Evolutionary conservation across 345 rosid species (phyloP).

Genomic region (Populus nigra): DNA sequence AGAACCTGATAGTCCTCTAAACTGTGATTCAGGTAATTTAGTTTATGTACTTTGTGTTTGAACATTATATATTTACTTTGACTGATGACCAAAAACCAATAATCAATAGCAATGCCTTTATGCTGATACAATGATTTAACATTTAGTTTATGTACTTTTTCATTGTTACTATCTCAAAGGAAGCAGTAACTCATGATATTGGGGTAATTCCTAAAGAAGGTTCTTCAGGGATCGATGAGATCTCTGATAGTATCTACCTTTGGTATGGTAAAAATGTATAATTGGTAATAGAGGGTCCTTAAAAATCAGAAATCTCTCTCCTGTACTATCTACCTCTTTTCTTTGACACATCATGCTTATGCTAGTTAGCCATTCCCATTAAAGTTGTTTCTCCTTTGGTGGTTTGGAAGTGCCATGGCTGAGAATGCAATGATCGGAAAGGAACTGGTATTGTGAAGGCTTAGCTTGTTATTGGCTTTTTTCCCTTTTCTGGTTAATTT

Average conservation of each 20-base stretch:
- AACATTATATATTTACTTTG: neutral
- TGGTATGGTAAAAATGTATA: neutral
- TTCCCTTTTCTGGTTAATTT: neutral
- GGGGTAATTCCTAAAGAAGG: neutral
- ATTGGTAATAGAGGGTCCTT: neutral
- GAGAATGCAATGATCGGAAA: neutral
- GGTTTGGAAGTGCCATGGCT: neutral
- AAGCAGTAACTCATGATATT: neutral
- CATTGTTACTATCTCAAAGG: neutral
- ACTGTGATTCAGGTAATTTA: constrained; percentile 88
- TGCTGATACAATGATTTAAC: neutral
- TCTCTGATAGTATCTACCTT: neutral
- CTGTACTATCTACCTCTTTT: neutral
- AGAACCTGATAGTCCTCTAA: constrained; percentile 91
- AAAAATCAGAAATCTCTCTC: neutral
- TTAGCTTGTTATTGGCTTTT: neutral
- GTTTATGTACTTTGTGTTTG: neutral
- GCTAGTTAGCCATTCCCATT: neutral
- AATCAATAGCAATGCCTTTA: neutral
- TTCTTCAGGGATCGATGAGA: neutral
- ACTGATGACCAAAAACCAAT: neutral
- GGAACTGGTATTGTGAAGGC: neutral
- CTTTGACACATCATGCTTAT: neutral
- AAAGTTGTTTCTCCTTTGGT: neutral
- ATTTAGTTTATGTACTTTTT: neutral